Evolutionary conservation across 768 basidiomycete genomes (phyloP), one percentile per base, ranked within the genome.

Genomic region (Punctularia strigosozonata): DNA sequence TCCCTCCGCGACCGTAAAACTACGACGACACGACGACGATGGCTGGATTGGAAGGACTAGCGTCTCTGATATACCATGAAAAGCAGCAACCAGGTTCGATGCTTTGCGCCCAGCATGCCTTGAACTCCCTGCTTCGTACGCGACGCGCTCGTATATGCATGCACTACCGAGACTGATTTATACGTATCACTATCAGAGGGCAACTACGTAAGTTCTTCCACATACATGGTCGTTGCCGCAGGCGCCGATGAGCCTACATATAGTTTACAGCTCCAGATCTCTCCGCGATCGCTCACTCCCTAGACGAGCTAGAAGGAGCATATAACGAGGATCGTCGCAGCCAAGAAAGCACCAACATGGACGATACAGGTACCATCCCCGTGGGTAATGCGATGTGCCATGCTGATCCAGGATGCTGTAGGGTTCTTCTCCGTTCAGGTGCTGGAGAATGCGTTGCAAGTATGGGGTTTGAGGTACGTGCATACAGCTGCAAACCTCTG

Each of bases 341-440:
- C 21, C 50, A 50, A 38, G 55, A 60, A 30, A 80, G 81, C 59
- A 65, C 70, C 43, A 95, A 95, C 52, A 87, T 91, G 83, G 90
- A 95, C 48, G 90, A 92, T 55, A 88, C 87, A 20, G 90, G 88
- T 77, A 44, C 24, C 4, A 17, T 25, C 33, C 12, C 8, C 12
- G 10, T 19, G 19, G 33, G 8, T 34, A 35, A 35, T 26, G 28
- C 14, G 7, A 34, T 12, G 5, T 15, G 15, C 36, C 7, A 33
- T 8, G 25, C 14, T 45, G 19, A 45, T 22, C 2, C 8, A 38
- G 34, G 15, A 10, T 30, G 37, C 26, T 17, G 12, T 46, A 88
- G 86, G 87, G 2, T 95, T 88, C 57, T 95, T 95, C 60, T 92
- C 90, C 2, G 71, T 94, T 1, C 88, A 90, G 46, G 91, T 94